Base-by-base conservation (phyloP, 2,329 filamentous ascomycete species). In the Trichoderma simmonsii region DNA sequence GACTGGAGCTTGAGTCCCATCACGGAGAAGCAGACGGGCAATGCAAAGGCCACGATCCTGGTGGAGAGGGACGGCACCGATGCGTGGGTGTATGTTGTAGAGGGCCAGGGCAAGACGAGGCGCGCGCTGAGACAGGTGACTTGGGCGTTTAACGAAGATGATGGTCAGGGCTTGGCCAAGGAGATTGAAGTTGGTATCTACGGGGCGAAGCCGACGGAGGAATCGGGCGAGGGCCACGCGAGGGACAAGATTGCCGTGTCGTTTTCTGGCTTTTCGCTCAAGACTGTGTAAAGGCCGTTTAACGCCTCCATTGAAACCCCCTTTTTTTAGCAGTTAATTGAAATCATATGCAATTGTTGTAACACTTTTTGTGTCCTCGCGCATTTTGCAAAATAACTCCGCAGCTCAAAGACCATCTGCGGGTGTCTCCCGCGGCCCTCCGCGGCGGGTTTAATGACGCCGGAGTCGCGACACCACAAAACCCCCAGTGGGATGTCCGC, bases 171-270 rank as follows among this genome's bases (percentile, higher is more conserved):
- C 6, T 12, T 71, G 30, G 73, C 71, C 9, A 57, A 4, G 64
- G 70, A 70, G 51, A 57, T 74, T 36, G 43, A 63, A 26, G 72
- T 74, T 28, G 73, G 73, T 9, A 72, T 74, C 6, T 74, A 74
- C 8, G 73, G 73, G n/a, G 73, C 73, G 14, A 74, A 74, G 73
- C 73, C 73, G 69, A 74, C 73, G 70, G 69, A 73, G 59, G 73
- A 74, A 30, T 43, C 59, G 32, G 65, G 67, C 28, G 65, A 63
- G 26, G 65, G 57, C 18, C 63, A 72, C 24, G 48, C 64, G 63
- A 68, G 66, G 39, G 62, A 73, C 21, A 69, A 63, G 34, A 73
- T 74, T 63, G 56, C 66, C 8, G 73, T 74, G 57, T 61, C 70
- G 14, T 73, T 74, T 70, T 65, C 66, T 6, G 70, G 61, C 24